Percentiles rank a stretch among this genome's conserved stretches.
These are phyloP conservation scores for Effrenium voratum DNA, from an alignment of 73 alveolate species.

Conservation along the genomic window DNA sequence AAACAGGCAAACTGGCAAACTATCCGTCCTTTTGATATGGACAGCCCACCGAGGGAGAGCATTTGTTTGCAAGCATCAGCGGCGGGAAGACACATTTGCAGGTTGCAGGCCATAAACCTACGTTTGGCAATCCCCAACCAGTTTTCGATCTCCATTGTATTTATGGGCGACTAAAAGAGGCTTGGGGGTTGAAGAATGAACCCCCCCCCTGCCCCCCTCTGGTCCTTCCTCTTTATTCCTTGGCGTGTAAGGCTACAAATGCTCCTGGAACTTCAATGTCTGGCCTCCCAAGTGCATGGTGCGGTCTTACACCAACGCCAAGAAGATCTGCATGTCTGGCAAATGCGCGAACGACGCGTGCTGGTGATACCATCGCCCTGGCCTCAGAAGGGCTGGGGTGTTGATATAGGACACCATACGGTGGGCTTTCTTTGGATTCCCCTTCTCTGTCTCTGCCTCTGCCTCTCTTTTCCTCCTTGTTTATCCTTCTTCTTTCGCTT, in stretches of 20 bases:
- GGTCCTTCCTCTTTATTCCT: background rate
- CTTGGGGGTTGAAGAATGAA: too few relatives aligned
- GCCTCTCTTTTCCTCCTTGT: too few relatives aligned
- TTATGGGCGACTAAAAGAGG: too few relatives aligned
- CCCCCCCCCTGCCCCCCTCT: background rate
- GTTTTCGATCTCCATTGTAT: too few relatives aligned
- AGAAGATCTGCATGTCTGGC: constrained; percentile 78
- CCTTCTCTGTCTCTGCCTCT: background rate
- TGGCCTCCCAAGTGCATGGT: constrained; percentile 82
- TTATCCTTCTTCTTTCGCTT: too few relatives aligned
- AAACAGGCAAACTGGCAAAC: too few relatives aligned
- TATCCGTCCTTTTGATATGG: too few relatives aligned
- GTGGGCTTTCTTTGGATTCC: background rate
- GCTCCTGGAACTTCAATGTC: constrained; percentile 45
- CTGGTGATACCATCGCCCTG: constrained; percentile 15
- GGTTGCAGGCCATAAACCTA: too few relatives aligned
- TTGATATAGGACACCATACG: background rate
- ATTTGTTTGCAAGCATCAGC: too few relatives aligned
- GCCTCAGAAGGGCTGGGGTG: constrained; percentile 12
- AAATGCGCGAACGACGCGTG: constrained; percentile 82
- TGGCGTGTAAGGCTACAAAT: constrained; percentile 35
- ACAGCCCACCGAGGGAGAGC: too few relatives aligned
- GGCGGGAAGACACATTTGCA: too few relatives aligned
- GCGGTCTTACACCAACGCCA: constrained; percentile 41
- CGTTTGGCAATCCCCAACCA: too few relatives aligned